phyloP scores from a whole-genome alignment of 495 filamentous ascomycete species.

The Penicillium bialowiezense region DNA sequence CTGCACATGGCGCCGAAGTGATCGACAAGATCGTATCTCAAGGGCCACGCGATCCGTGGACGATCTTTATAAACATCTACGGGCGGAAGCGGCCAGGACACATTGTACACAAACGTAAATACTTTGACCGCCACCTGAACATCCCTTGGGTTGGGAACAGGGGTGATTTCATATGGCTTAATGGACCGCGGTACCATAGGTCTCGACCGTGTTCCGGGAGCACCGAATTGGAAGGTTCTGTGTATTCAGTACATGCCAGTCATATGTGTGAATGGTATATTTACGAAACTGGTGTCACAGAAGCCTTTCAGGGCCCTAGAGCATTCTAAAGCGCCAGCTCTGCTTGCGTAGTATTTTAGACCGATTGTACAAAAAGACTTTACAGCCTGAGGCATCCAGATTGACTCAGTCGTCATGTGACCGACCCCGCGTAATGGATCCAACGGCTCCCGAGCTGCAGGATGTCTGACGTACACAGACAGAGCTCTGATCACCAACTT shows the following conservation, averaged over 20 bases:
- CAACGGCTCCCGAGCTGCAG: not conserved
- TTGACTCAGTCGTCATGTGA: not conserved
- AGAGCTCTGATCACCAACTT: constrained; percentile 6
- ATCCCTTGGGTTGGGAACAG: not conserved
- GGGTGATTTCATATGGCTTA: not conserved
- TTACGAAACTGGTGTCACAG: not conserved
- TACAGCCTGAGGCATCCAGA: not conserved
- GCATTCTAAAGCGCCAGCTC: too few species aligned
- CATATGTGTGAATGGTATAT: not conserved
- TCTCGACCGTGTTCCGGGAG: constrained; percentile 1
- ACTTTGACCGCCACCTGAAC: constrained; percentile 8
- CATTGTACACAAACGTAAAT: not conserved
- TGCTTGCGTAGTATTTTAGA: too few species aligned
- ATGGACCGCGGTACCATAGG: not conserved
- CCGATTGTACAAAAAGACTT: too few species aligned
- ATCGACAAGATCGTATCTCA: constrained; percentile 18
- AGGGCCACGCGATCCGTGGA: constrained; percentile 20
- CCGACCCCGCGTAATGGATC: not conserved
- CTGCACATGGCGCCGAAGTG: constrained; percentile 17
- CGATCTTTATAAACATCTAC: constrained; percentile 4
- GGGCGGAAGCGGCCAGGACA: too few species aligned
- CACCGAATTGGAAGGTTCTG: not conserved
- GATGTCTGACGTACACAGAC: constrained; percentile 1
- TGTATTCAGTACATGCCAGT: not conserved
- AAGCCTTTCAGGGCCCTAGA: not conserved